Conservation (phyloP, 345 rosid species). For the Populus nigra region DNA sequence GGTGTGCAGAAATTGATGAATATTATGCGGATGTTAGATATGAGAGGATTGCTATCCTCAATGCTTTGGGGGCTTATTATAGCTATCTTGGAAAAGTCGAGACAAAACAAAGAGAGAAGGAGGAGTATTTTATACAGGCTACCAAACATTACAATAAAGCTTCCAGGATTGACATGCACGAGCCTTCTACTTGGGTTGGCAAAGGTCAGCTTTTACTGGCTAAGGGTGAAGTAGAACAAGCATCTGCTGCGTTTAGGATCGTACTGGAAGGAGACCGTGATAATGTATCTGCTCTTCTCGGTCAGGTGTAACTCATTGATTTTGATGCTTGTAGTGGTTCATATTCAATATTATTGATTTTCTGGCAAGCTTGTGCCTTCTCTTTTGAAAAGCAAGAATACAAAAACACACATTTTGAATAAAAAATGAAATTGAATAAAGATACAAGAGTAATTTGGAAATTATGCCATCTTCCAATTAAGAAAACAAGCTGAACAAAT, state of each 20-base stretch:
- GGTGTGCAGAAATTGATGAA: conserved; percentile 80
- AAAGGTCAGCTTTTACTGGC: conserved; percentile 98
- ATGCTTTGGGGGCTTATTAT: conserved; percentile 91
- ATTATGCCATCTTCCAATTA: background rate
- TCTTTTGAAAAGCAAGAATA: background rate
- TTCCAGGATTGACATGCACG: conserved; percentile 95
- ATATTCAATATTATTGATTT: background rate
- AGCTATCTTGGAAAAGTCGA: conserved; percentile 91
- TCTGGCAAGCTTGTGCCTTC: conserved; percentile 3
- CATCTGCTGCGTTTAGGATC: conserved; percentile 82
- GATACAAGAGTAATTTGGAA: background rate
- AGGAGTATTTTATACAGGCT: conserved; percentile 83
- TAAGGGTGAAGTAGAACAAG: conserved; percentile 91
- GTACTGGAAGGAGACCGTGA: conserved; percentile 72
- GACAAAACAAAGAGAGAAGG: conserved; percentile 82
- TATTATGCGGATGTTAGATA: conserved; percentile 95
- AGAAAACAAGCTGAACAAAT: background rate
- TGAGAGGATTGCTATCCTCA: conserved; percentile 92
- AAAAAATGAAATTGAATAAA: background rate
- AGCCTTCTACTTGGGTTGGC: conserved; percentile 98
- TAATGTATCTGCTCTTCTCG: conserved; percentile 91
- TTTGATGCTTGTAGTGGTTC: background rate
- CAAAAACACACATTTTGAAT: too few species aligned
- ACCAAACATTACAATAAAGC: conserved; percentile 88
- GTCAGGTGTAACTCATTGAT: conserved; percentile 60